Conservation (phyloP, 2,329 filamentous ascomycete genomes). For the Colletotrichum chrysophilum region DNA sequence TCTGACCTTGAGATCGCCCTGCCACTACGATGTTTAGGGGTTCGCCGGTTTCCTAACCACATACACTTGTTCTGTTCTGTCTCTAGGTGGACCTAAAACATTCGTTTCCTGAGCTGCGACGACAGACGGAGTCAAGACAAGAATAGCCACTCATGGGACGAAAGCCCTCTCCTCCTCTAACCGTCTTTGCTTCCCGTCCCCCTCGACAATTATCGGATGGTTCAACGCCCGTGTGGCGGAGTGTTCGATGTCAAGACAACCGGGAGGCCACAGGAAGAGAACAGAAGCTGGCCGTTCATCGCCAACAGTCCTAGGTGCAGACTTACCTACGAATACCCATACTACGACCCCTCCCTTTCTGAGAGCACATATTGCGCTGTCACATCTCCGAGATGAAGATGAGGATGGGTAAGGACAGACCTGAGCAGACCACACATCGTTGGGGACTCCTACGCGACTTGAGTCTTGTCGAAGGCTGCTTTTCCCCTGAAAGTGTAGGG, state of each 20-base stretch:
- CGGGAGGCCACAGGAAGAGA: background rate
- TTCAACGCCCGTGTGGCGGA: background rate
- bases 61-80: background rate
- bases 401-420: background rate
- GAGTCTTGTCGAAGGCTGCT: background rate
- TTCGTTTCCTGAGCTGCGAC: background rate
- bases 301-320: background rate
- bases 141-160: constrained; percentile 15
- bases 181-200: background rate
- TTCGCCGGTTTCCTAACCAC: constrained; percentile 7
- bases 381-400: background rate
- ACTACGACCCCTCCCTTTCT: background rate
- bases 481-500: background rate
- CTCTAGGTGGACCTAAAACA: background rate
- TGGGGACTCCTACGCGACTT: background rate
- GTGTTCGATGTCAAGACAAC: background rate
- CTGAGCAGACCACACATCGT: background rate
- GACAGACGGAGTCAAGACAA: constrained; percentile 1
- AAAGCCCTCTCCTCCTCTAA: background rate
- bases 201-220: background rate
- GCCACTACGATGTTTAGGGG: constrained; percentile 1
- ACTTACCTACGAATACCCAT: background rate
- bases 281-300: background rate
- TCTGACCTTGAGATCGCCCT: background rate
- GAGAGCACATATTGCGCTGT: background rate